A percentile compares a stretch with the other conserved stretches of the same genome.
These are phyloP conservation scores for Leccinum disarticulatum DNA, from an alignment of 768 basidiomycete species.

Conservation along the genomic window DNA sequence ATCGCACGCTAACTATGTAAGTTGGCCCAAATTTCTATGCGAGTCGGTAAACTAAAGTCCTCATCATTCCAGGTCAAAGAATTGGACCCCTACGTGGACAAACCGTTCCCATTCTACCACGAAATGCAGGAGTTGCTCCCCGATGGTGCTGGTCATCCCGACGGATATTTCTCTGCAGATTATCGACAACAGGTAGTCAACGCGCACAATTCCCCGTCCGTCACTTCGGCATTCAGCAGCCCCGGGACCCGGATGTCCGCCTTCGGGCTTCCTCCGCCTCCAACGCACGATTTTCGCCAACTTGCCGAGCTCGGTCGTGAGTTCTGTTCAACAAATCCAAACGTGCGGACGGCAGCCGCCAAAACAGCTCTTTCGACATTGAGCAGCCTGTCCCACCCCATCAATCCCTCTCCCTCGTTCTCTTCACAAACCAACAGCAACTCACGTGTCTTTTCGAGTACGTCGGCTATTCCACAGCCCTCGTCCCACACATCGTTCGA, in stretches of 20 bases:
- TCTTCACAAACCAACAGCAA: neutral
- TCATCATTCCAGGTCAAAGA: neutral
- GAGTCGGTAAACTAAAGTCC: neutral
- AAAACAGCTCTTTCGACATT: neutral
- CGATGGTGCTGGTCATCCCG: neutral
- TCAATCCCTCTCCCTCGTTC: neutral
- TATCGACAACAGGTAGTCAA: too few relatives aligned
- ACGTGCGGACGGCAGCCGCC: neutral
- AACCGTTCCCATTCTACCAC: neutral
- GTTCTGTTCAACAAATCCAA: neutral
- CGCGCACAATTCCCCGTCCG: neutral
- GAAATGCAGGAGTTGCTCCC: neutral
- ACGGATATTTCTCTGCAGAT: too few relatives aligned
- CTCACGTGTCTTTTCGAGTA: neutral
- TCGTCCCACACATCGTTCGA: neutral
- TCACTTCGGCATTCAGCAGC: too few relatives aligned
- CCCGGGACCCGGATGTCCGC: too few relatives aligned
- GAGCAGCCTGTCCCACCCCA: neutral
- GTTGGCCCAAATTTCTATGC: too few relatives aligned
- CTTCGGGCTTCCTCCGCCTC: too few relatives aligned
- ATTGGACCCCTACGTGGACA: neutral
- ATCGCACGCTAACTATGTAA: too few relatives aligned
- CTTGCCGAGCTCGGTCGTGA: neutral
- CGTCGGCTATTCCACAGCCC: neutral
- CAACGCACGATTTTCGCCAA: neutral